Evolutionary conservation across 2,329 filamentous ascomycete genomes (phyloP).

Genomic region (Lachnellula suecica): DNA sequence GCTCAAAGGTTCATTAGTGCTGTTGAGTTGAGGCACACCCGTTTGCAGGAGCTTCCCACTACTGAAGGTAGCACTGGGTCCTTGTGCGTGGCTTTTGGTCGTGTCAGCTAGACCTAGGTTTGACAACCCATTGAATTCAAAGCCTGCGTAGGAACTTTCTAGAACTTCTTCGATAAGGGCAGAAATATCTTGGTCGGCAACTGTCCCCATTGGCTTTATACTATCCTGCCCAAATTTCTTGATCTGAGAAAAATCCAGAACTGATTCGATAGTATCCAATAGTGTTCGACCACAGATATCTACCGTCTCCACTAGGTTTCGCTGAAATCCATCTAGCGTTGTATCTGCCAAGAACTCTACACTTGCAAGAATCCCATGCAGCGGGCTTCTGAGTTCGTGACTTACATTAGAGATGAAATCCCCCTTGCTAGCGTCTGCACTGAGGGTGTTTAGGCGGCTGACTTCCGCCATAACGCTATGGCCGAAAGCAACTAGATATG

Average conservation of each 20-base stretch:
- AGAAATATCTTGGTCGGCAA: constrained; percentile 32
- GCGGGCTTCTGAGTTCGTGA: constrained; percentile 54
- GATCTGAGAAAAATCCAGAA: constrained; percentile 38
- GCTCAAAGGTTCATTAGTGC: constrained; percentile 31
- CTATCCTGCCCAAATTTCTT: constrained; percentile 22
- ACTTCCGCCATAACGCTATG: constrained; percentile 54
- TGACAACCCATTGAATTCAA: constrained; percentile 29
- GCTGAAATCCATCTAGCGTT: constrained; percentile 31
- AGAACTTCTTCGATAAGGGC: constrained; percentile 36
- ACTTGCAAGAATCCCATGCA: constrained; percentile 55
- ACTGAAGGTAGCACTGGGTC: background rate
- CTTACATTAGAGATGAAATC: constrained; percentile 58
- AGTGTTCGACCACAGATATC: constrained; percentile 35
- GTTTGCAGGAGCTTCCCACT: background rate
- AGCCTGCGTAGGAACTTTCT: constrained; percentile 36
- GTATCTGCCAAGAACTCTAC: constrained; percentile 48
- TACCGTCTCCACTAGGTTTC: constrained; percentile 33
- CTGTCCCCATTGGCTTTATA: constrained; percentile 20
- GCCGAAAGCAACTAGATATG: constrained; percentile 40
- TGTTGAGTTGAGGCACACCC: background rate
- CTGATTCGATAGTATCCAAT: constrained; percentile 36
- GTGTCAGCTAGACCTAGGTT: constrained; percentile 26
- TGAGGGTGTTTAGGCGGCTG: constrained; percentile 48
- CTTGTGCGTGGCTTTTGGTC: constrained; percentile 12
- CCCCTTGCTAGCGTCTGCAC: constrained; percentile 48